These are phyloP conservation scores for Scleroderma bovista DNA, from an alignment of 768 basidiomycete species.

Conservation along the genomic window DNA sequence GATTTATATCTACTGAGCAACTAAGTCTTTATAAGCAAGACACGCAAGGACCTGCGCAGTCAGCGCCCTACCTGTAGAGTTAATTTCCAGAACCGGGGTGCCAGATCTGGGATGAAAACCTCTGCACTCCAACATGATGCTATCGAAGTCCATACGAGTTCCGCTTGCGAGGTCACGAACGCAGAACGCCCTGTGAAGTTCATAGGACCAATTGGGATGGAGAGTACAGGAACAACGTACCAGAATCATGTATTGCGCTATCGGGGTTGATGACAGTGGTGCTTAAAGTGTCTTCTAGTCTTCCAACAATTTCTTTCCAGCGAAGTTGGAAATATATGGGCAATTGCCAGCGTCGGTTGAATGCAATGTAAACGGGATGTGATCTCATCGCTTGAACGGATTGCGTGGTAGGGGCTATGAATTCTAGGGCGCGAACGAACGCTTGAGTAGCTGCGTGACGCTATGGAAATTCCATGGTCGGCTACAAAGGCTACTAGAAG, in stretches of 20 bases:
- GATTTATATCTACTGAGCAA: slow-evolving; percentile 73
- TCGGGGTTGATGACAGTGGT: slow-evolving; percentile 36
- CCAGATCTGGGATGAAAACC: slow-evolving; percentile 77
- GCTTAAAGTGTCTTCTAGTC: slow-evolving; percentile 64
- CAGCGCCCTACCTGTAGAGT: slow-evolving; percentile 66
- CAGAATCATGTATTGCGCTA: slow-evolving; percentile 27
- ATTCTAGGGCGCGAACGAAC: slow-evolving; percentile 79
- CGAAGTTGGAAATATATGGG: slow-evolving; percentile 95
- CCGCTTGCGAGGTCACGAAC: slow-evolving; percentile 60
- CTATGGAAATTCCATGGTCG: slow-evolving; percentile 34
- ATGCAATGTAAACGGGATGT: slow-evolving; percentile 64
- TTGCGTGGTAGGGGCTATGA: slow-evolving; percentile 68
- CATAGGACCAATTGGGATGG: not conserved
- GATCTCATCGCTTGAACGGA: slow-evolving; percentile 67
- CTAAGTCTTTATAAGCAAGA: slow-evolving; percentile 33
- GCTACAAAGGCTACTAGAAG: not conserved
- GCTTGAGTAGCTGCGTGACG: slow-evolving; percentile 79
- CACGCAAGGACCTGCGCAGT: slow-evolving; percentile 9
- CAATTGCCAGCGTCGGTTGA: slow-evolving; percentile 89
- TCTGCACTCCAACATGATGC: slow-evolving; percentile 82
- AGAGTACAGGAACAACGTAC: slow-evolving; percentile 23
- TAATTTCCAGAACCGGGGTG: slow-evolving; percentile 85
- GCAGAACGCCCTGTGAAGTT: slow-evolving; percentile 20
- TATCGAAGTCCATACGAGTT: slow-evolving; percentile 67
- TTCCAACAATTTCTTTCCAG: slow-evolving; percentile 88